phyloP scores from a whole-genome alignment of 2,329 filamentous ascomycete species.

The Esteya vermicola region DNA sequence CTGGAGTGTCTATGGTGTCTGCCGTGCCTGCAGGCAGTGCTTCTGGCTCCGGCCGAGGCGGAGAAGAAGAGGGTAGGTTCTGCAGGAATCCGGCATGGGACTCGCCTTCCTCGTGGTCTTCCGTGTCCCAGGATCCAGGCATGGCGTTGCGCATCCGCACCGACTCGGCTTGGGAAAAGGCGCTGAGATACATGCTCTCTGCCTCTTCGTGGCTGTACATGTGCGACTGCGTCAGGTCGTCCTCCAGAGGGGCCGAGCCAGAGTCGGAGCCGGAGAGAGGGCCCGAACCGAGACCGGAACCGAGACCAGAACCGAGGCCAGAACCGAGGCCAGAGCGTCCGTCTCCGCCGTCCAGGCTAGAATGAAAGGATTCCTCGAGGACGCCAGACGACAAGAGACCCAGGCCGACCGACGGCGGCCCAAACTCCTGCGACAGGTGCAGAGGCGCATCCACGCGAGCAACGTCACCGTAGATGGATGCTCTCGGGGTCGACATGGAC shows the following conservation, averaged over 20 bases:
- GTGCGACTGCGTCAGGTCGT: constrained; percentile 49
- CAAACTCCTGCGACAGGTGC: too few relatives aligned
- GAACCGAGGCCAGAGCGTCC: constrained; percentile 15
- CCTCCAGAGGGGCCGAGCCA: too few relatives aligned
- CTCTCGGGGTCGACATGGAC: constrained; percentile 35
- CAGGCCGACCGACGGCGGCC: not conserved
- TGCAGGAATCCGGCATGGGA: too few relatives aligned
- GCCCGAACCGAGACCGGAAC: too few relatives aligned
- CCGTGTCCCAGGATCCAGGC: constrained; percentile 38
- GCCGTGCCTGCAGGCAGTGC: too few relatives aligned
- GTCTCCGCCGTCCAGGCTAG: constrained; percentile 15
- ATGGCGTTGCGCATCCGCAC: constrained; percentile 22
- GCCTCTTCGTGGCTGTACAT: constrained; percentile 69
- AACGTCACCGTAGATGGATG: constrained; percentile 25
- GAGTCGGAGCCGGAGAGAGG: too few relatives aligned
- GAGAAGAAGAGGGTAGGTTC: too few relatives aligned
- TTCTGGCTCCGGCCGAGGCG: not conserved
- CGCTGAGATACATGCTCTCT: constrained; percentile 78
- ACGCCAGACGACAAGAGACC: not conserved
- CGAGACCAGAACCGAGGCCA: too few relatives aligned
- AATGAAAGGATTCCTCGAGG: constrained; percentile 10
- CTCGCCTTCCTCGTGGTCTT: constrained; percentile 9
- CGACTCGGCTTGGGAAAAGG: constrained; percentile 36
- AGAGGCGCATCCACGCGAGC: too few relatives aligned
- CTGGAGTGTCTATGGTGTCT: too few relatives aligned